Evolutionary conservation across 1,284 basidiomycete genomes (phyloP), one percentile per base, ranked within the genome.

Genomic region (Microstroma glucosiphilum): DNA sequence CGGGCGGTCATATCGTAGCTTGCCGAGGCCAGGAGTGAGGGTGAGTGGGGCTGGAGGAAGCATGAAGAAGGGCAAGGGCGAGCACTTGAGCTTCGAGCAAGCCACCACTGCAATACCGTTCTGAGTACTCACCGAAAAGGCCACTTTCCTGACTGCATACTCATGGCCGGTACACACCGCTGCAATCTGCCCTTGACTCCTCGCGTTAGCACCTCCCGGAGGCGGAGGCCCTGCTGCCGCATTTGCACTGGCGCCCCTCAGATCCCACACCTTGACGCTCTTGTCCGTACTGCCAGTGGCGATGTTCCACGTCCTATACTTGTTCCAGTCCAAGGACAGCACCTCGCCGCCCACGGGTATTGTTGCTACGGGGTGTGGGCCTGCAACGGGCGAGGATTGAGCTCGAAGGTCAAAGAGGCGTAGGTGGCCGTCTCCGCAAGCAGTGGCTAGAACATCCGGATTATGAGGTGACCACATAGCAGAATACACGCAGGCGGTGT

Each of bases 1-100:
- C 91, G 83, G 78, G 89, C 92, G 1, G 91, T 91, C 94, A 97
- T 98, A 79, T 98, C 94, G 80, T 97, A 98, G 68, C 89, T 88
- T 21, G 89, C 89, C 58, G 86, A 89, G 0, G 90, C 89, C 25
- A 97, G 81, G 9, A 92, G 73, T 70, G 91, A 87, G 1, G 88
- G 81, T n/a, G 84, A 81, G 78, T 88, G 87, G 21, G 88, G 83
- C 43, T 48, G 43, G 15, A 21, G 15, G 12, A 21, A 21, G 17
- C n/a, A n/a, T n/a, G n/a, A n/a, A n/a, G 43, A n/a, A 3, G 43
- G 43, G 43, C 13, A 12, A 6, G 12, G 6, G 12, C 13, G 43
- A n/a, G 43, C 3, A 3, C 3, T 37, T 37, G 30, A 37, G 30
- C 30, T 3, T 4, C 30, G 30, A 37, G 30, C 30, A 37, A 9